Evolutionary conservation across 140 eudicot species (phyloP).

Genomic region (Ambrosia hybrid): DNA sequence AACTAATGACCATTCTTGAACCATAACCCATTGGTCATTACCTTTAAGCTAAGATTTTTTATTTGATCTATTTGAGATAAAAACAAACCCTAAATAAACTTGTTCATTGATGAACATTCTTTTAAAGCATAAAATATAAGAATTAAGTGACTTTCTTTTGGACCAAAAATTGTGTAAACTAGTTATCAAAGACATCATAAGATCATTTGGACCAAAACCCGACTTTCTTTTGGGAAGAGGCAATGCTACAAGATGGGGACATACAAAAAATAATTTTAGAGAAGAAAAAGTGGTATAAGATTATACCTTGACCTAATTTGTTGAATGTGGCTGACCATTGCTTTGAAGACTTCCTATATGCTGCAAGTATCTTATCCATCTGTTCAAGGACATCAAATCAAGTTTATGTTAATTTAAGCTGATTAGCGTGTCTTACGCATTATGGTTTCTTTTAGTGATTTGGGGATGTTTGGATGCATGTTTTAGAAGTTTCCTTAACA

Average conservation of each 20-base stretch:
- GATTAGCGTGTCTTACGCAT: neutral
- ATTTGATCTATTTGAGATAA: neutral
- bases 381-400: conserved; percentile 21
- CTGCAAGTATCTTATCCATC: conserved; percentile 92
- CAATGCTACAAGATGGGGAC: too few relatives aligned
- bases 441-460: neutral
- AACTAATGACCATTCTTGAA: neutral
- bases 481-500: neutral
- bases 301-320: conserved; percentile 92
- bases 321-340: conserved; percentile 89
- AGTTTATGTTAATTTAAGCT: neutral
- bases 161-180: too few relatives aligned
- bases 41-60: neutral
- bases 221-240: too few relatives aligned
- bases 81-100: neutral
- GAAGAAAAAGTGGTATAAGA: neutral
- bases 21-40: too few relatives aligned
- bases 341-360: conserved; percentile 91
- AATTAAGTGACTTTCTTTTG: too few relatives aligned
- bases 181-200: too few relatives aligned
- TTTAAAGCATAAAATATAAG: too few relatives aligned
- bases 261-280: neutral
- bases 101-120: neutral
- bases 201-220: too few relatives aligned
- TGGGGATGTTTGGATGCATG: neutral